Base-by-base conservation (phyloP, 768 basidiomycete species). In the Leccinum subgranulosum region DNA sequence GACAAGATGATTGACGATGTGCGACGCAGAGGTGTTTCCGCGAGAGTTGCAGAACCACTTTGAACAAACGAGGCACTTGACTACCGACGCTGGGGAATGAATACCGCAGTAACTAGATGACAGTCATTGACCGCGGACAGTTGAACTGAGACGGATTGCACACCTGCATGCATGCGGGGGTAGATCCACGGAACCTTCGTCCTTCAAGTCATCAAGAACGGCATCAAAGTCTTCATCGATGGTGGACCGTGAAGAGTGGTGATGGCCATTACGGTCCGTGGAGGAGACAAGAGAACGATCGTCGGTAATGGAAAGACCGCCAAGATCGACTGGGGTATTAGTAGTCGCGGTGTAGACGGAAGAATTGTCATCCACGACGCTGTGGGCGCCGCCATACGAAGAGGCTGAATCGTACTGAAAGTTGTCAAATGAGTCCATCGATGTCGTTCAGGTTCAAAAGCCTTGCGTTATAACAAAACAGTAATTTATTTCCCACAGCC, bases 1-100 rank as follows among this genome's bases (percentile, higher is more conserved):
- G 50, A 99, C 97, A 58, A 99, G 84, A 76, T 99, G 97, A 73
- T 98, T 98, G 63, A 99, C 96, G 66, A 99, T 98, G 71, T 99
- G 97, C 1, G 96, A 98, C 2, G 95, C 94, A 2, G 95, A 97
- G 5, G 95, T 97, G 68, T 97, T 97, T 56, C 95, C 95, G 31
- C 97, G 85, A 11, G 96, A 96, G 72, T 99, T 99, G 79, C 97
- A 99, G 73, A 99, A 99, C 94, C 94, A 96, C 71, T 95, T 95
- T 19, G 86, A 83, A 68, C 94, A 96, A 50, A 95, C 69, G 50
- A 94, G 81, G 65, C 94, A 96, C 74, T 96, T 97, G 60, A 98
- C 97, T 25, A 99, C 97, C 34, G 92, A 94, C 6, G 95, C 90
- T 6, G 97, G 95, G 49, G 92, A 94, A 74, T 98, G 96, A 45